These are phyloP conservation scores for Oryza meyeriana DNA, from an alignment of 176 grass and related monocot genomes.

Conservation along the genomic window DNA sequence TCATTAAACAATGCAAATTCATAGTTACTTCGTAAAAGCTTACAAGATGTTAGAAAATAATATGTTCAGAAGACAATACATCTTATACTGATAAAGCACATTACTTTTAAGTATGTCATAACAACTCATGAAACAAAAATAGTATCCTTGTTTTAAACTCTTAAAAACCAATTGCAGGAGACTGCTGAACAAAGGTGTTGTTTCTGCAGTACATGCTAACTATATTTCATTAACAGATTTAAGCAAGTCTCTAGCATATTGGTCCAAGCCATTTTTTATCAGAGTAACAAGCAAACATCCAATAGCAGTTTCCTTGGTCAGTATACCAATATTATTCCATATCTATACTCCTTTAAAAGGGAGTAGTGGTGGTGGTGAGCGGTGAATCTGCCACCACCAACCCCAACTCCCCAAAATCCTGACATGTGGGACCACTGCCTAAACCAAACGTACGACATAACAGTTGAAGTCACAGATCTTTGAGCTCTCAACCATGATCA, in stretches of 20 bases:
- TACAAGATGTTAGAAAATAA: neutral
- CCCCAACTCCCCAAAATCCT: no score
- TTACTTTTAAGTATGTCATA: neutral
- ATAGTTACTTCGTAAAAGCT: neutral
- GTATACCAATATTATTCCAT: neutral
- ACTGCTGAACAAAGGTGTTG: neutral
- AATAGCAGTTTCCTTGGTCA: neutral
- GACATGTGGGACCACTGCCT: no score
- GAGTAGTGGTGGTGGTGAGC: no score
- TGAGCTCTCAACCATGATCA: no score
- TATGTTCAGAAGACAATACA: neutral
- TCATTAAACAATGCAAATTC: neutral
- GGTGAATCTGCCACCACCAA: no score
- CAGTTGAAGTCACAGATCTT: no score
- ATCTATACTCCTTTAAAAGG: no score
- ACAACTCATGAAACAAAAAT: neutral
- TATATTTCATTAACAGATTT: neutral
- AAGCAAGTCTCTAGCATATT: neutral
- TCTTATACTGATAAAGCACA: neutral
- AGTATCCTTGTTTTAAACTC: neutral
- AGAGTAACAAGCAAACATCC: neutral
- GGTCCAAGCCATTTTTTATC: neutral
- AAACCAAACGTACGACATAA: no score
- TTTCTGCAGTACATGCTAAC: neutral
- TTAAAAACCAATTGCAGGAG: neutral